Percentiles rank a stretch among this genome's conserved stretches.
These are phyloP conservation scores for Corymbia calophylla DNA, from an alignment of 441 rosid species.

Conservation along the genomic window DNA sequence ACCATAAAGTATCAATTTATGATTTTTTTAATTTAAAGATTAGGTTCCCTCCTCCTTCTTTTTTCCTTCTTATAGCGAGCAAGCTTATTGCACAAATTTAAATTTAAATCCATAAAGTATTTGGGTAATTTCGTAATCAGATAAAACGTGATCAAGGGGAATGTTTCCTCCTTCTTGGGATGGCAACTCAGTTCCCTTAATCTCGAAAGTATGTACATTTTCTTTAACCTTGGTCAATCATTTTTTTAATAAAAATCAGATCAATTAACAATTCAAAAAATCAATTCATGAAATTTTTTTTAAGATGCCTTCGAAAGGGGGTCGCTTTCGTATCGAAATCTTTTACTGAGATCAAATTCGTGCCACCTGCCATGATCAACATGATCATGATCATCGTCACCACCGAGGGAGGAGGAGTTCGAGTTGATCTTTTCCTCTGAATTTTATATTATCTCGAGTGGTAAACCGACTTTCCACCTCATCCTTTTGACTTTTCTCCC, in stretches of 20 bases:
- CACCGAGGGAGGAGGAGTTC: background rate
- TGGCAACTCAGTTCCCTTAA: rapidly evolving
- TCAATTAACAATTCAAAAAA: background rate
- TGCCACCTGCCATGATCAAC: background rate
- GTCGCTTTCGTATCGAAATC: background rate
- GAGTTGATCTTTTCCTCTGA: background rate
- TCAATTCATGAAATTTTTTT: rapidly evolving
- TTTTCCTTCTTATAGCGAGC: rapidly evolving
- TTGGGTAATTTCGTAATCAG: background rate
- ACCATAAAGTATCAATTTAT: rapidly evolving
- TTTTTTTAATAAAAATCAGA: too few relatives aligned
- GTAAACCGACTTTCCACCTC: background rate
- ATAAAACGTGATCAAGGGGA: rapidly evolving
- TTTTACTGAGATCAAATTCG: background rate
- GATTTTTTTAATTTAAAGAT: background rate
- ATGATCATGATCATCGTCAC: background rate
- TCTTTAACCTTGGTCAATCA: background rate
- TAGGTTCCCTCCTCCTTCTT: background rate
- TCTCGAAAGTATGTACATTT: rapidly evolving
- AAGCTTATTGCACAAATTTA: too few relatives aligned
- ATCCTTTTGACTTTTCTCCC: background rate
- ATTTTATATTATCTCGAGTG: background rate
- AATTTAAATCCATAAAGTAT: background rate
- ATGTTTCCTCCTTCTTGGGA: too few relatives aligned
- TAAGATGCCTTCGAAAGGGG: background rate